Base-by-base conservation (phyloP, 768 basidiomycete genomes). In the Suillus americanus region DNA sequence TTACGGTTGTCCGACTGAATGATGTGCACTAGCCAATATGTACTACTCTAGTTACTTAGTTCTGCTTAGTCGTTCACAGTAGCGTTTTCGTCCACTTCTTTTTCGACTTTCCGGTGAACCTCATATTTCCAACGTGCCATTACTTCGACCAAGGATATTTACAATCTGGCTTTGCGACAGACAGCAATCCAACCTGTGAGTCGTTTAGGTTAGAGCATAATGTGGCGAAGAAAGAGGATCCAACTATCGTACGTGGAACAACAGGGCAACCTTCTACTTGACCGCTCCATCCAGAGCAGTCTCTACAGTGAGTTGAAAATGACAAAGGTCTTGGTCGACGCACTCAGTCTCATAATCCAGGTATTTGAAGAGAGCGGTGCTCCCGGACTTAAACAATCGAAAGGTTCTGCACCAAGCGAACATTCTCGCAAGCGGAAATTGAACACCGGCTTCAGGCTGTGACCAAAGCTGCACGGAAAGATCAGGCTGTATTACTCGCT, bases 351-450 rank as follows among this genome's bases (percentile, higher is more conserved):
- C 18, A n/a, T 40, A 28, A 35, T 18, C 12, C 63, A 89, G 88
- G 33, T 88, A 85, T 69, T 73, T 90, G 46, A 89, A 78, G 69
- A n/a, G n/a, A 23, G 72, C 77, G 16, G 76, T 90, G 7, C 78
- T 90, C 2, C 81, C 80, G 1, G 75, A 80, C 14, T 76, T 90
- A 78, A 28, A 78, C 81, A n/a, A n/a, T n/a, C n/a, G n/a, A n/a
- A n/a, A n/a, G n/a, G n/a, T 71, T 83, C 30, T 74, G 76, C 63
- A 75, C 75, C 16, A 71, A 74, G 40, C 76, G 73, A 14, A 68
- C 70, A 13, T 69, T 77, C 20, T 67, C 72, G 3, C 69, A 70
- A 33, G 72, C 74, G 10, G 74, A 77, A 43, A 60, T 72, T 25
- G 70, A 69, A 25, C 66, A 60, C n/a, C 68, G 65, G 12, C 68